Percentiles rank a stretch among this genome's conserved stretches.
phyloP scores from a whole-genome alignment of 2,329 filamentous ascomycete genomes.

The Monosporascus sp. region DNA sequence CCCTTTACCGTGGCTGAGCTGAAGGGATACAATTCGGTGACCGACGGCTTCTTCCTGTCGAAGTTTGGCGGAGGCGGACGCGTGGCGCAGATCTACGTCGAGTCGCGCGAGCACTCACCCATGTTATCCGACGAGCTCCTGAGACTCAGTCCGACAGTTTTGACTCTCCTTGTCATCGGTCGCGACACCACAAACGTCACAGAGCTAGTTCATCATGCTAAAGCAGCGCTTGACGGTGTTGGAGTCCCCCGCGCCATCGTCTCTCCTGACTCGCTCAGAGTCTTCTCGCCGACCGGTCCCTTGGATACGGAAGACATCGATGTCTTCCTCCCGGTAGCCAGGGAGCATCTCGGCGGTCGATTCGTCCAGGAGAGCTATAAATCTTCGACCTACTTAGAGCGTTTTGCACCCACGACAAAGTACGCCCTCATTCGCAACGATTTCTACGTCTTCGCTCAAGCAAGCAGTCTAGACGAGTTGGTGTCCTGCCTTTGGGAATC shows the following conservation, averaged over 20 bases:
- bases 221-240: constrained; percentile 4
- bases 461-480: constrained; percentile 6
- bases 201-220: constrained; percentile 6
- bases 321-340: constrained; percentile 10
- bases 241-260: constrained; percentile 6
- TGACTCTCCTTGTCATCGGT: constrained; percentile 12
- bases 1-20: constrained; percentile 8
- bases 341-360: constrained; percentile 3
- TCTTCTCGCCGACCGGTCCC: constrained; percentile 2
- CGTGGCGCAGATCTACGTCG: constrained; percentile 18
- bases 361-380: constrained; percentile 6
- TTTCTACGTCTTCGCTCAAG: constrained; percentile 17
- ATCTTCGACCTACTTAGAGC: constrained; percentile 9
- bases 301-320: background rate
- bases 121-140: constrained; percentile 16
- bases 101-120: constrained; percentile 1
- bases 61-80: constrained; percentile 13
- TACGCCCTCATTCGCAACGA: constrained; percentile 17
- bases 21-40: constrained; percentile 10
- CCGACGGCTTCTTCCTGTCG: constrained; percentile 13
- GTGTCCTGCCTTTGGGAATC: constrained; percentile 1
- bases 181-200: background rate
- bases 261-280: constrained; percentile 9
- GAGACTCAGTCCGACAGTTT: constrained; percentile 5
- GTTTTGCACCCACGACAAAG: constrained; percentile 9